These are phyloP conservation scores for Mucor saturninus DNA, from an alignment of 371 early-diverging fungal genomes.

Conservation along the genomic window DNA sequence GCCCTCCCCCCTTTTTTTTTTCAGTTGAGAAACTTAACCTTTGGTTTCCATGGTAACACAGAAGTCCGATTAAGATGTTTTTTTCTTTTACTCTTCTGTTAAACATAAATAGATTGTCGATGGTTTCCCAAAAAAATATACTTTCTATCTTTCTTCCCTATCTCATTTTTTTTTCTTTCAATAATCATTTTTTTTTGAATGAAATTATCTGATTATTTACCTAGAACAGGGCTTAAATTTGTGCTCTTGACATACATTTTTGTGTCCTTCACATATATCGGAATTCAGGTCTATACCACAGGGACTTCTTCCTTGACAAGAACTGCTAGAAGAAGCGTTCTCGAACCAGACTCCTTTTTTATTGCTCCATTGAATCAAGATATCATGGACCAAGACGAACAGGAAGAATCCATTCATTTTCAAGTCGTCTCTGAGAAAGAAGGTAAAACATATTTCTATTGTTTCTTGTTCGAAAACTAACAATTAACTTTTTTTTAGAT, in stretches of 20 bases:
- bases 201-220: slow-evolving; percentile 6
- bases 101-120: neutral
- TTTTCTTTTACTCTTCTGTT: neutral
- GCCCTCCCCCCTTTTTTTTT: too few species aligned
- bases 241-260: slow-evolving; percentile 30
- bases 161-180: neutral
- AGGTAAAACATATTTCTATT: neutral
- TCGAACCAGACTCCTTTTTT: slow-evolving; percentile 7
- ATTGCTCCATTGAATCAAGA: slow-evolving; percentile 12
- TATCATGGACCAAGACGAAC: slow-evolving; percentile 17
- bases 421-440: slow-evolving; percentile 2
- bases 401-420: slow-evolving; percentile 6
- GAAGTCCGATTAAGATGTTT: neutral
- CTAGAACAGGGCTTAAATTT: slow-evolving; percentile 21
- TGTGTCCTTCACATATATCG: slow-evolving; percentile 26
- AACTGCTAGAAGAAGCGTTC: slow-evolving; percentile 10
- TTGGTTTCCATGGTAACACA: neutral
- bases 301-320: slow-evolving; percentile 1
- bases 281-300: slow-evolving; percentile 21
- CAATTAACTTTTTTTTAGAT: slow-evolving; percentile 16
- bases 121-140: too few species aligned
- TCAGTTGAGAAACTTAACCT: neutral
- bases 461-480: too few species aligned
- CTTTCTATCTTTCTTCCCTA: neutral
- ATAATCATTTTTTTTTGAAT: neutral